Evolutionary conservation across 2,329 filamentous ascomycete species (phyloP), one percentile per base, ranked within the genome.

Genomic region (Cadophora malorum): DNA sequence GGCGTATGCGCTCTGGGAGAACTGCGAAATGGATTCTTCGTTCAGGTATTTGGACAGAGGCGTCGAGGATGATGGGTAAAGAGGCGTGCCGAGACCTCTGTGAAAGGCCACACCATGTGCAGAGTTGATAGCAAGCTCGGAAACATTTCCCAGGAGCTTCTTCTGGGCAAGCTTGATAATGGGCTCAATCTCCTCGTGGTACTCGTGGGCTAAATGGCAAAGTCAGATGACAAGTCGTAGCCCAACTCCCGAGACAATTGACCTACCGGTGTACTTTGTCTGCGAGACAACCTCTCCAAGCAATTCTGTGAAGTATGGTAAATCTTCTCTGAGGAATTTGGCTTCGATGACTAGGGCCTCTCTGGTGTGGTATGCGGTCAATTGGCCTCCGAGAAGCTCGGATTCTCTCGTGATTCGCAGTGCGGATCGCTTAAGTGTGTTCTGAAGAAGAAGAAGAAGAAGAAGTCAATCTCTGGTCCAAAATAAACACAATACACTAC

Each of bases 281-380:
- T 92, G 85, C 70, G 91, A 90, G 77, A 96, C 86, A 76, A 97
- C 92, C 85, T 99, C 96, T 78, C 91, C 93, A 75, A 99, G 88
- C 73, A 99, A 87, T 85, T 99, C 96, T 78, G 94, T 89, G 81
- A 97, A 99, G 88, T 98, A 99, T 75, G 96, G 96, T 74, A 99
- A 89, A 80, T 99, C 94, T 80, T 96, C 90, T 79, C 93, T 90
- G 74, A 99, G 89, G 87, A 99, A 99, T 84, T 91, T 97, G 80
- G 96, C 93, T 82, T 95, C 90, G 78, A 99, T 84, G 69, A 99
- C 89, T 72, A 99, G 84, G 79, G 94, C 94, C 86, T 99, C 96
- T 79, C 95, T 91, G 76, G 93, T 94, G 84, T 97, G 94, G 82
- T 92, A 93, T 73, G 95, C 86, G 76, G 84, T 87, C 83, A 98